Evolutionary conservation across 2,329 filamentous ascomycete species (phyloP).

Genomic region (Cercospora nicotianae): DNA sequence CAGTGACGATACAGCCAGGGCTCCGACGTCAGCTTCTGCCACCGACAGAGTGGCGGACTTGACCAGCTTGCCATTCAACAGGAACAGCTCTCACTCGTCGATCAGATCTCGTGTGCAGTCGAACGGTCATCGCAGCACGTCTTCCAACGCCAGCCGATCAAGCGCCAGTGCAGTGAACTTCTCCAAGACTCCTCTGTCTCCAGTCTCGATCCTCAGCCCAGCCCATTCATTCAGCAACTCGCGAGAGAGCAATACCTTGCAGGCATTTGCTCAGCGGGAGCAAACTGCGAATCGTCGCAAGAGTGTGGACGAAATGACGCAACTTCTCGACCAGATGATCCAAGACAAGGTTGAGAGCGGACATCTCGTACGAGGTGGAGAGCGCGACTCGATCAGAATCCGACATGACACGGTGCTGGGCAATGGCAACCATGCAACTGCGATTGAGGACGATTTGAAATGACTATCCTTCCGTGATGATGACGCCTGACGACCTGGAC

Average conservation of each 20-base stretch:
- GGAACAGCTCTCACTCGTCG: conserved; percentile 29
- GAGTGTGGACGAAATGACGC: conserved; percentile 89
- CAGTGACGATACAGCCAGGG: conserved; percentile 23
- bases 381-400: conserved; percentile 63
- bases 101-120: conserved; percentile 20
- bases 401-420: conserved; percentile 24
- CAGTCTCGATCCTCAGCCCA: conserved; percentile 33
- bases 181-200: conserved; percentile 34
- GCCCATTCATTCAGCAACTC: conserved; percentile 26
- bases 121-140: conserved; percentile 31
- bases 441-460: conserved; percentile 10
- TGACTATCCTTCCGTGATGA: conserved; percentile 12
- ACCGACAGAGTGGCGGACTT: conserved; percentile 28
- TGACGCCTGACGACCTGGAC: conserved; percentile 18
- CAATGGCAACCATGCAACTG: conserved; percentile 13
- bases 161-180: conserved; percentile 33
- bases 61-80: conserved; percentile 20
- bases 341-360: conserved; percentile 79
- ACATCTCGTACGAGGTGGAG: conserved; percentile 62
- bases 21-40: conserved; percentile 19
- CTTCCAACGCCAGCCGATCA: conserved; percentile 30
- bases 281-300: conserved; percentile 40
- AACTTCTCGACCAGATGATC: conserved; percentile 95
- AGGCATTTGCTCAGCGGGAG: conserved; percentile 7
- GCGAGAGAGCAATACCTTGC: conserved; percentile 18